These are phyloP conservation scores for Naganishia sp. DNA, from an alignment of 1,284 basidiomycete species.

Conservation along the genomic window DNA sequence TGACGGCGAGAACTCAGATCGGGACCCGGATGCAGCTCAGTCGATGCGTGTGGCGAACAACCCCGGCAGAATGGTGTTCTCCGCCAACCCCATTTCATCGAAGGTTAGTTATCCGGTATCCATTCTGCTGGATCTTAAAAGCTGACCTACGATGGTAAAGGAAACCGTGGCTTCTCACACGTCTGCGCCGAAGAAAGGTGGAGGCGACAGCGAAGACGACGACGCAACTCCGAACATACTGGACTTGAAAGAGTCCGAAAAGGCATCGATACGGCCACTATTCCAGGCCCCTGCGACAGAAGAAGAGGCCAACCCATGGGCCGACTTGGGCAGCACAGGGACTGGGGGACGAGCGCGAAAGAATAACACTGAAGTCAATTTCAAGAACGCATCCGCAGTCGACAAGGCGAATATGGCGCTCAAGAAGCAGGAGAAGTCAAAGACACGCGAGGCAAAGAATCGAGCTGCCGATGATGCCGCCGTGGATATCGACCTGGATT, in stretches of 20 bases:
- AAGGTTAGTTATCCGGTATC: conserved; percentile 18
- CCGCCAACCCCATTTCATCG: conserved; percentile 38
- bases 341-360: conserved; percentile 60
- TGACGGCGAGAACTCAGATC: conserved; percentile 51
- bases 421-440: conserved; percentile 61
- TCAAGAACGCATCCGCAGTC: conserved; percentile 62
- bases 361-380: conserved; percentile 66
- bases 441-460: conserved; percentile 61
- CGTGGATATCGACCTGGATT: conserved; percentile 70
- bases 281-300: conserved; percentile 34
- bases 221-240: not conserved
- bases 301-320: conserved; percentile 69
- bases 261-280: conserved; percentile 24
- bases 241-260: conserved; percentile 12
- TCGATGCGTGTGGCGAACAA: conserved; percentile 54
- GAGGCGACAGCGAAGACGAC: conserved; percentile 10
- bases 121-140: too few species aligned
- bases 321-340: conserved; percentile 54
- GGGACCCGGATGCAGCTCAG: conserved; percentile 44
- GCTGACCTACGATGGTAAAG: not conserved
- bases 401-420: conserved; percentile 56
- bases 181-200: too few species aligned
- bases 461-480: conserved; percentile 68
- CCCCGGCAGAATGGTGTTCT: conserved; percentile 58
- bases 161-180: too few species aligned